A percentile compares a stretch with the other conserved stretches of the same genome.
Conservation (phyloP, 768 basidiomycete species). For the Suillus clintonianus region DNA sequence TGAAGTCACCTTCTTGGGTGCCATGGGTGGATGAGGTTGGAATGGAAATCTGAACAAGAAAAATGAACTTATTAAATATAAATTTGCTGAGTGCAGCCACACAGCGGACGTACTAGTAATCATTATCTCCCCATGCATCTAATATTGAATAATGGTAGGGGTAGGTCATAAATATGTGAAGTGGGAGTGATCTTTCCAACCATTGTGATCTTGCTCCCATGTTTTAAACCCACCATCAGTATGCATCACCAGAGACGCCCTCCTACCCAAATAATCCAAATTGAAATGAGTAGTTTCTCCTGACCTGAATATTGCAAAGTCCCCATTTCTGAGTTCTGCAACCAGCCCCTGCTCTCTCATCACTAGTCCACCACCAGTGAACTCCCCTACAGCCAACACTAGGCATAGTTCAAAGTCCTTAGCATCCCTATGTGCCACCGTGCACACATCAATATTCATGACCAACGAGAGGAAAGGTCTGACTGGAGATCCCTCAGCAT, state of each 20-base stretch:
- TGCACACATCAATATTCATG: conserved; percentile 10
- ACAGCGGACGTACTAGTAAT: too few relatives aligned
- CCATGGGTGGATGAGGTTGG: too few relatives aligned
- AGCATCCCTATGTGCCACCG: conserved; percentile 2
- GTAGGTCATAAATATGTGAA: too few relatives aligned
- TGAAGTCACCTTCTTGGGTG: too few relatives aligned
- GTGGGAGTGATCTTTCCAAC: background rate
- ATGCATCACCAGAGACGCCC: conserved; percentile 9
- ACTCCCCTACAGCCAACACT: background rate
- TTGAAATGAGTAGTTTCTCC: conserved; percentile 7
- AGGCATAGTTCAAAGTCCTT: background rate
- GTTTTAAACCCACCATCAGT: conserved; percentile 6
- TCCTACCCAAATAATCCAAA: conserved; percentile 5
- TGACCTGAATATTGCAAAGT: conserved; percentile 4
- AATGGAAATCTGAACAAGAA: too few relatives aligned
- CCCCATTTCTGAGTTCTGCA: conserved; percentile 2
- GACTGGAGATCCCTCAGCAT: background rate
- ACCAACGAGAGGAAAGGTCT: conserved; percentile 2
- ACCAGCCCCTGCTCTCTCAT: conserved; percentile 8
- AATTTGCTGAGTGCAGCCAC: too few relatives aligned
- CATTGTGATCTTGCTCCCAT: conserved; percentile 2
- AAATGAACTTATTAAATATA: too few relatives aligned
- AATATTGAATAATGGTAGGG: too few relatives aligned
- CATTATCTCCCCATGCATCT: too few relatives aligned
- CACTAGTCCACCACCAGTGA: conserved; percentile 3